Base-by-base conservation (phyloP, 139 green algal genomes). In the Chlamydomonas asymmetrica region DNA sequence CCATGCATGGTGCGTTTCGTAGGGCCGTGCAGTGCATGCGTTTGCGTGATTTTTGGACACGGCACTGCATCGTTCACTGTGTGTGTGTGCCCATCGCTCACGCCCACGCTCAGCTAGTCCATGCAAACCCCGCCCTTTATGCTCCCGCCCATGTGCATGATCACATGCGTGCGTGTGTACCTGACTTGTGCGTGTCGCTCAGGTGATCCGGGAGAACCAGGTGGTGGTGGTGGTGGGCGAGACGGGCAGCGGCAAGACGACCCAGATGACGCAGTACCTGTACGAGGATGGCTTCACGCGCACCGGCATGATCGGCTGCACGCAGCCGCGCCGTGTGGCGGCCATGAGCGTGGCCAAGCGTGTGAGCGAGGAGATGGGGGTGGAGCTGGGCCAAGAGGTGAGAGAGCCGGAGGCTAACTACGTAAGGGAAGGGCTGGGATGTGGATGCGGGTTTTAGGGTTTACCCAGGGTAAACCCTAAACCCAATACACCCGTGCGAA, bases 161-260 rank as follows among this genome's bases (percentile, higher is more conserved):
- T n/a, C n/a, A n/a, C n/a, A n/a, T n/a, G n/a, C n/a, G n/a, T n/a
- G n/a, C n/a, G n/a, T n/a, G n/a, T n/a, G n/a, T n/a, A n/a, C n/a
- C n/a, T n/a, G n/a, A n/a, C n/a, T n/a, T n/a, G n/a, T n/a, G n/a
- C n/a, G n/a, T 37, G 20, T 1, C 8, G 9, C 83, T 37, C 85
- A 97, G 87, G 85, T 97, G 18, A 94, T 98, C 50, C 88, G 94
- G 10, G 94, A 98, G 81, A 97, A 98, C 80, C 88, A 96, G 80
- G 88, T 98, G 20, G 90, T 97, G 13, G 92, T 99, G 52, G 94
- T 99, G 56, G 96, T 99, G 35, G 96, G 96, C 9, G 96, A 99
- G 85, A 99, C 96, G 0, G 96, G 96, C 29, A 94, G 83, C 52
- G 96, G 96, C 70, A 99, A 99, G 88, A 99, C 96, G 40, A 99